Evolutionary conservation across 2,329 filamentous ascomycete species (phyloP).

Genomic region (Acrocalymma vagum): DNA sequence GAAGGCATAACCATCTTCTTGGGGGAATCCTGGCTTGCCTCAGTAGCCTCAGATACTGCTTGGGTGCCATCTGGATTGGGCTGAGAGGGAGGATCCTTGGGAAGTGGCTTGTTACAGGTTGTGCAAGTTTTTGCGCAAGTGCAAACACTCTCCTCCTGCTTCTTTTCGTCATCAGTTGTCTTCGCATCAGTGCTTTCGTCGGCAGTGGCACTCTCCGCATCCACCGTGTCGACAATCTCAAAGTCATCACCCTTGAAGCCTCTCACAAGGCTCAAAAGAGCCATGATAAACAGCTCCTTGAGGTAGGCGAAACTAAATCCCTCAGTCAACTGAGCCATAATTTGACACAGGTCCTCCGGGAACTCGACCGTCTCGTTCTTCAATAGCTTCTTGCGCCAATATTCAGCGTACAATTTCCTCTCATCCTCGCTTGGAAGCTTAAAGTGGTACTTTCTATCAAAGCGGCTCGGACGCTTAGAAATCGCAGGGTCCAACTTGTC

Average conservation of each 20-base stretch:
- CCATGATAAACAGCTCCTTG: slow-evolving; percentile 51
- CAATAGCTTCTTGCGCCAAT: slow-evolving; percentile 50
- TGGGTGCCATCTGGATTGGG: slow-evolving; percentile 7
- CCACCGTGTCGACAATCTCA: slow-evolving; percentile 32
- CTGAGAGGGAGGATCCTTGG: not conserved
- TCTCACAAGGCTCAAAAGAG: slow-evolving; percentile 44
- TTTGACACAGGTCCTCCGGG: slow-evolving; percentile 41
- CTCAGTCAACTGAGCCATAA: slow-evolving; percentile 46
- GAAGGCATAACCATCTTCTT: slow-evolving; percentile 28
- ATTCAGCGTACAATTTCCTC: slow-evolving; percentile 48
- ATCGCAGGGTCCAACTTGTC: slow-evolving; percentile 71
- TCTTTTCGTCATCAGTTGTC: not conserved
- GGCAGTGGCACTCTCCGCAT: slow-evolving; percentile 25
- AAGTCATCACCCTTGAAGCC: slow-evolving; percentile 35
- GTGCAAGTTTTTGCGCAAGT: slow-evolving; percentile 24
- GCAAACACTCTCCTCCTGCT: slow-evolving; percentile 20
- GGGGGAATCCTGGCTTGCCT: slow-evolving; percentile 18
- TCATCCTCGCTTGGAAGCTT: slow-evolving; percentile 44
- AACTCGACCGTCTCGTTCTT: slow-evolving; percentile 44
- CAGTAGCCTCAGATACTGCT: slow-evolving; percentile 11
- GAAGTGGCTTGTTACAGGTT: slow-evolving; percentile 26
- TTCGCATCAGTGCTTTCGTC: not conserved
- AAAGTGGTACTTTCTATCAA: slow-evolving; percentile 56
- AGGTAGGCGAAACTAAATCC: slow-evolving; percentile 54
- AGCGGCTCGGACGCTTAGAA: slow-evolving; percentile 52